Conservation (phyloP, 2,329 filamentous ascomycete species). For the Colletotrichum graminicola region DNA sequence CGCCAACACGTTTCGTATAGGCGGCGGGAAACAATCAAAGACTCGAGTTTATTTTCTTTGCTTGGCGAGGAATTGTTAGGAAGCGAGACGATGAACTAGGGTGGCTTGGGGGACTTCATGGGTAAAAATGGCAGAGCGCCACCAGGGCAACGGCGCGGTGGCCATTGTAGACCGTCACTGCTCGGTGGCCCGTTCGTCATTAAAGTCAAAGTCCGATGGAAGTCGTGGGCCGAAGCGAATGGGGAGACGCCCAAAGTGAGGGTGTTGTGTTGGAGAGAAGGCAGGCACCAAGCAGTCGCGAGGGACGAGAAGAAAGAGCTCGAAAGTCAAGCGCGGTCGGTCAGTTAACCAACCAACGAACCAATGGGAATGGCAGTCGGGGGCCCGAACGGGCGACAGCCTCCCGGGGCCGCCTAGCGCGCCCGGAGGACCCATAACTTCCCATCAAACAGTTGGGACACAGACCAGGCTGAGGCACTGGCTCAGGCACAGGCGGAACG, state of each 20-base stretch:
- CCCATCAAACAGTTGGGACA: slow-evolving; percentile 12
- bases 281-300: too few species aligned
- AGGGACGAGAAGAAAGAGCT: not conserved
- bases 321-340: slow-evolving; percentile 4
- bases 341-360: not conserved
- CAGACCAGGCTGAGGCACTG: not conserved
- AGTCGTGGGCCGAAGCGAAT: not conserved
- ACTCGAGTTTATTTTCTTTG: not conserved
- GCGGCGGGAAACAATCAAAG: not conserved
- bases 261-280: too few species aligned
- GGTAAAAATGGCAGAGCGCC: slow-evolving; percentile 37
- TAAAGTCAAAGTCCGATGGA: slow-evolving; percentile 5
- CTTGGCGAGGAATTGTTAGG: slow-evolving; percentile 23
- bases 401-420: slow-evolving; percentile 27
- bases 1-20: slow-evolving; percentile 1
- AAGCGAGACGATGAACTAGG: not conserved
- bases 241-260: too few species aligned
- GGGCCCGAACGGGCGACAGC: slow-evolving; percentile 8
- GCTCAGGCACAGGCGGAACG: slow-evolving; percentile 34
- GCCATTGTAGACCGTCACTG: slow-evolving; percentile 5
- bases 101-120: slow-evolving; percentile 13
- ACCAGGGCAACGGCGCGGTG: slow-evolving; percentile 28
- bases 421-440: slow-evolving; percentile 2
- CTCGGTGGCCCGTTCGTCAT: not conserved
- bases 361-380: not conserved